Evolutionary conservation across 805 yeast genomes (phyloP), one percentile per base, ranked within the genome.

Genomic region (Candida dajiaensis): DNA sequence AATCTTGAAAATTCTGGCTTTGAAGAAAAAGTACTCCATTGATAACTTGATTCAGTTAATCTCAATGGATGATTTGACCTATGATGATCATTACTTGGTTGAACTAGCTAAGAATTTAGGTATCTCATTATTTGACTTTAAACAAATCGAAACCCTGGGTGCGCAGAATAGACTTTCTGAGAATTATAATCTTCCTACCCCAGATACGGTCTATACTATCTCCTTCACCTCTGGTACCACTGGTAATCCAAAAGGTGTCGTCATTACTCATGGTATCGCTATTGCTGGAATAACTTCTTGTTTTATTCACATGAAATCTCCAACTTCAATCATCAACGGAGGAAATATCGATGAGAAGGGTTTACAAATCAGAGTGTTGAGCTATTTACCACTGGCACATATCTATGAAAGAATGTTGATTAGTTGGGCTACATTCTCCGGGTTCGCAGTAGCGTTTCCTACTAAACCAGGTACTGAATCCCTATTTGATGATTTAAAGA

Each of bases 211-310:
- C 4, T 71, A 72, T 51, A 76, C 84, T n/a, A 73, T 80, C 41
- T 76, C 78, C 19, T 80, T 79, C 58, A 80, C 85, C 6, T 78
- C 83, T 0, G 85, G 85, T n/a, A 80, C 85, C 3, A 78, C 84
- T 3, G 83, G 84, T 3, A 63, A 73, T 26, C 85, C 85, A 33
- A 80, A 80, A 59, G 85, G 85, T 25, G 85, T 76, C 15, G 71
- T 74, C 20, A 53, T 72, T 19, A 62, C 77, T 9, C 83, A 80
- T 36, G 54, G 55, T 4, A 71, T 67, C 56, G 70, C 73, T 9
- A 63, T 70, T 20, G 69, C 79, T 4, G 65, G 67, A 4, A 69
- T 79, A 18, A 46, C 54, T 3, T 56, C 54, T 22, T 55, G 50
- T 18, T 53, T 43, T 19, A 48, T 29, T 6, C 50, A 23, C 41